phyloP scores from a whole-genome alignment of 75 land plant genomes.

The Selaginella moellendorffii region DNA sequence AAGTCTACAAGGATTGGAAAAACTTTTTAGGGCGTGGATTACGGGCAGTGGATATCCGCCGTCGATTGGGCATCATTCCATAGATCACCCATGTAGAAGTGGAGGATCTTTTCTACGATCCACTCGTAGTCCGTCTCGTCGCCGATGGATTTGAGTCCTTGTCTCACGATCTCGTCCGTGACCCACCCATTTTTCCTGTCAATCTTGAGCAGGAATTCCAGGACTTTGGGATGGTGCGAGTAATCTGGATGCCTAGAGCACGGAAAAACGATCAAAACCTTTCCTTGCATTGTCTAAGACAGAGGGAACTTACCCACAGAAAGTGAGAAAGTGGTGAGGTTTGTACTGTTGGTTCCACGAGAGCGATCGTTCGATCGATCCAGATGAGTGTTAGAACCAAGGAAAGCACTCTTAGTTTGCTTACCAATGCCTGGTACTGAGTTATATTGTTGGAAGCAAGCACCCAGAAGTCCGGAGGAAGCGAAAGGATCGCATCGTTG shows the following conservation, averaged over 20 bases:
- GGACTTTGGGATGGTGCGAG: slow-evolving; percentile 16
- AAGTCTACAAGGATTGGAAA: not conserved
- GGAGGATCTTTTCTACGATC: slow-evolving; percentile 20
- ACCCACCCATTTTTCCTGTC: slow-evolving; percentile 28
- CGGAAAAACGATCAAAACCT: not conserved
- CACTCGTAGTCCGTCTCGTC: slow-evolving; percentile 21
- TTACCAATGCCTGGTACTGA: not conserved
- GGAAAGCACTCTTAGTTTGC: not conserved
- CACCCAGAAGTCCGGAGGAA: not conserved
- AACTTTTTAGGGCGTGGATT: not conserved
- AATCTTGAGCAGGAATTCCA: slow-evolving; percentile 19
- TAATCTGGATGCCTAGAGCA: slow-evolving; percentile 26
- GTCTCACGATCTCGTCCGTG: slow-evolving; percentile 17
- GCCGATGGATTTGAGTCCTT: slow-evolving; percentile 17
- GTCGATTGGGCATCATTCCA: slow-evolving; percentile 1
- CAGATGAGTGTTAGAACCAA: slow-evolving; percentile 3
- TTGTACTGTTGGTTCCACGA: slow-evolving; percentile 18
- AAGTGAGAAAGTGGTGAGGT: slow-evolving; percentile 18
- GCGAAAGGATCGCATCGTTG: not conserved
- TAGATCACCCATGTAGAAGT: slow-evolving; percentile 16
- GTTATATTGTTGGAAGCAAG: not conserved
- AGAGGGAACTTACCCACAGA: slow-evolving; percentile 21
- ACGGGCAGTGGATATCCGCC: too few relatives aligned
- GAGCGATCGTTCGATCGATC: not conserved
- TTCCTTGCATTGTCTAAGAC: not conserved